Evolutionary conservation across 805 yeast species (phyloP).

Genomic region (Kazachstania kunashirensis): DNA sequence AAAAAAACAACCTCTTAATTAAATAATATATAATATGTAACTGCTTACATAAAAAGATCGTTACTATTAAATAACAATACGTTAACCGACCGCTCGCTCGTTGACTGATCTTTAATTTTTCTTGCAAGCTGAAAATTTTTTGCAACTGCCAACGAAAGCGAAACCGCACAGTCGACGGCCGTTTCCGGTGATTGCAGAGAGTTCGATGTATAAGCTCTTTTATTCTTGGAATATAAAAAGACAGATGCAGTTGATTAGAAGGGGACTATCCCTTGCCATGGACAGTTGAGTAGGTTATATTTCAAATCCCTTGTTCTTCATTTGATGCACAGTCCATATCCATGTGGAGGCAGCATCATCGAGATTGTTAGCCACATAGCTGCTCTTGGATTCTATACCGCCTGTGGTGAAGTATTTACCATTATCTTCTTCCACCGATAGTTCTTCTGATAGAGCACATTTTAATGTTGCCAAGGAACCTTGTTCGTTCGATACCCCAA

Average conservation of each 20-base stretch:
- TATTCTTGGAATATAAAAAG: too few relatives aligned
- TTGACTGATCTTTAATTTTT: too few relatives aligned
- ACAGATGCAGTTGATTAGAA: too few relatives aligned
- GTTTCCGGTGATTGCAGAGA: too few relatives aligned
- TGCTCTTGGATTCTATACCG: conserved; percentile 49
- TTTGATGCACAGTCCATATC: conserved; percentile 65
- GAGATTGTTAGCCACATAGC: conserved; percentile 46
- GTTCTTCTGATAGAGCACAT: conserved; percentile 47
- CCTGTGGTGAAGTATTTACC: conserved; percentile 61
- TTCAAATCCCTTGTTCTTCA: conserved; percentile 43
- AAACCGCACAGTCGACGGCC: not conserved
- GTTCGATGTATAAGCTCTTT: not conserved
- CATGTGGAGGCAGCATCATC: conserved; percentile 61
- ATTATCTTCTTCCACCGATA: conserved; percentile 45
- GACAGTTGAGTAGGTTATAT: too few relatives aligned
- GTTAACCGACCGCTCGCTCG: too few relatives aligned
- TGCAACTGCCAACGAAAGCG: not conserved
- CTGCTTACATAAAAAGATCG: too few relatives aligned
- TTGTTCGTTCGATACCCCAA: conserved; percentile 65
- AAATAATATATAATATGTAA: too few relatives aligned
- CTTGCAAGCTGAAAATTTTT: not conserved
- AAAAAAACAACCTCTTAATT: too few relatives aligned
- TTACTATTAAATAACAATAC: too few relatives aligned
- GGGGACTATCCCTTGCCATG: too few relatives aligned
- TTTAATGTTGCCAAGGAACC: conserved; percentile 58